phyloP scores from a whole-genome alignment of 2,329 filamentous ascomycete species.

The Xylaria sp. region DNA sequence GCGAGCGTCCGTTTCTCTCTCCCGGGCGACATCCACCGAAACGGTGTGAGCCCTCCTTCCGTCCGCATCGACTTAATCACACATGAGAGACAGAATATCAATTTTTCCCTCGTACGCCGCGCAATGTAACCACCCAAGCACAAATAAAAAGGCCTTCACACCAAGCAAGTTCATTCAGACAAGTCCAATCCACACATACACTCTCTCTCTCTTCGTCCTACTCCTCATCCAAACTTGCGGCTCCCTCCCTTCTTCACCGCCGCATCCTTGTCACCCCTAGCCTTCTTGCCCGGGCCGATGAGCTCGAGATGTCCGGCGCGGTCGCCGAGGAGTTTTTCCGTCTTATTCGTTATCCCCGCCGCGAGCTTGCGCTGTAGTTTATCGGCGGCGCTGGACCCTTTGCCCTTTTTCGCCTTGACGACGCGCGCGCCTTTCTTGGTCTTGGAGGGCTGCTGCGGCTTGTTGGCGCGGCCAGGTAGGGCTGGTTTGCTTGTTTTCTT shows the following conservation, averaged over 20 bases:
- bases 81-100: too few relatives aligned
- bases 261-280: conserved; percentile 43
- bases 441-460: conserved; percentile 54
- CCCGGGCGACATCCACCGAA: too few relatives aligned
- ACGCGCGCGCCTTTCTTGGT: conserved; percentile 47
- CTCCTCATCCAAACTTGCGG: conserved; percentile 61
- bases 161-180: not conserved
- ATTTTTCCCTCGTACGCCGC: too few relatives aligned
- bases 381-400: conserved; percentile 49
- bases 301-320: conserved; percentile 65
- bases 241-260: conserved; percentile 51
- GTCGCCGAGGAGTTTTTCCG: conserved; percentile 64
- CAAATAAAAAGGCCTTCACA: too few relatives aligned
- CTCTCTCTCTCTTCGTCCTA: too few relatives aligned
- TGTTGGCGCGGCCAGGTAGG: conserved; percentile 52
- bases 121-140: too few relatives aligned
- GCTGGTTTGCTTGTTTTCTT: conserved; percentile 53
- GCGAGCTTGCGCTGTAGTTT: conserved; percentile 62
- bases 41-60: too few relatives aligned
- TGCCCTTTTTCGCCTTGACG: conserved; percentile 50
- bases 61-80: too few relatives aligned
- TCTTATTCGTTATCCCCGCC: conserved; percentile 59
- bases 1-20: too few relatives aligned
- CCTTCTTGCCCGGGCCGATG: conserved; percentile 55
- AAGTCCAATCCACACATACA: not conserved